Percentiles rank a stretch among this genome's conserved stretches.
phyloP scores from a whole-genome alignment of 2,329 filamentous ascomycete genomes.

The Colletotrichum camelliae region DNA sequence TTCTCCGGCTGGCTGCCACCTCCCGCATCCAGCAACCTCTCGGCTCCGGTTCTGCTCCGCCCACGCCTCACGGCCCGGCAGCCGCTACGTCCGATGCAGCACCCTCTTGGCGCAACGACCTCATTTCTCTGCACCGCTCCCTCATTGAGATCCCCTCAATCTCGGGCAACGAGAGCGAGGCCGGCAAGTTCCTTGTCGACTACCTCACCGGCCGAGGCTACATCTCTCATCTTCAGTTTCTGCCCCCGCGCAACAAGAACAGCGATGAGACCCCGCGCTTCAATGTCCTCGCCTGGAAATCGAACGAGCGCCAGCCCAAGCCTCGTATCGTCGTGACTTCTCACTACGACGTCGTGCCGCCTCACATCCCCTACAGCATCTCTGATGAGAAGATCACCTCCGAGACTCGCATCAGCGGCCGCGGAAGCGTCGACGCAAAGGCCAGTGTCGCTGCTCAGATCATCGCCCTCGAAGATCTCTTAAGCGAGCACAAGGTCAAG shows the following conservation, averaged over 20 bases:
- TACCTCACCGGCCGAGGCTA: conserved; percentile 64
- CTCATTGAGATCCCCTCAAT: conserved; percentile 79
- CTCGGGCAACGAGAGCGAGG: conserved; percentile 69
- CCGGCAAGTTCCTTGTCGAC: conserved; percentile 71
- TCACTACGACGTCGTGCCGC: conserved; percentile 83
- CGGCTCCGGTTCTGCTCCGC: not conserved
- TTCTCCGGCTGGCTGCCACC: conserved; percentile 4
- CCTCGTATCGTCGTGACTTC: conserved; percentile 73
- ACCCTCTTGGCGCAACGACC: conserved; percentile 48
- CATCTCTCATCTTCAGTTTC: conserved; percentile 44
- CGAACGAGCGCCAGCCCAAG: conserved; percentile 47
- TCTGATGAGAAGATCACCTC: conserved; percentile 48
- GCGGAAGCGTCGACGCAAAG: conserved; percentile 78
- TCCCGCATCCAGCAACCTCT: conserved; percentile 16
- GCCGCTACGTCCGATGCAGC: not conserved
- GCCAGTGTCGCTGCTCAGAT: conserved; percentile 76
- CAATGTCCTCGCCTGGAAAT: conserved; percentile 77
- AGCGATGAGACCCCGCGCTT: conserved; percentile 53
- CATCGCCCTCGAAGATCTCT: conserved; percentile 65
- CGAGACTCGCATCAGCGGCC: conserved; percentile 67
- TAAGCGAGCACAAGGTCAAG: conserved; percentile 43
- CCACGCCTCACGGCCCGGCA: not conserved
- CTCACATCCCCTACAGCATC: conserved; percentile 72
- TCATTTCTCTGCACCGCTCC: conserved; percentile 76
- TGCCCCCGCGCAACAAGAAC: conserved; percentile 39